A percentile compares a stretch with the other conserved stretches of the same genome.
These are phyloP conservation scores for Oryza glumipatula DNA, from an alignment of 176 grass and related monocot species.

Conservation along the genomic window DNA sequence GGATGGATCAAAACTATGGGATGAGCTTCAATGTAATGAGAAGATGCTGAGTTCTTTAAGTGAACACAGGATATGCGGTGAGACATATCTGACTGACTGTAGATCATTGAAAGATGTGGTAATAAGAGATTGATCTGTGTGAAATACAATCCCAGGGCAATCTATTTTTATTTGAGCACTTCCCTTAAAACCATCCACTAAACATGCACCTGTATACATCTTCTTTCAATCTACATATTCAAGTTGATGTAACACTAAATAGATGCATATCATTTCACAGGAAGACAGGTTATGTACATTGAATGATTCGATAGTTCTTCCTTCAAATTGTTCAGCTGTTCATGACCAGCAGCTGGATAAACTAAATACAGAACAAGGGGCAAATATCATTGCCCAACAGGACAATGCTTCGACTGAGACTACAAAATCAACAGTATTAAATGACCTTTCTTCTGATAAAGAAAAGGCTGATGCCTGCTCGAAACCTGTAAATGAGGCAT, in stretches of 20 bases:
- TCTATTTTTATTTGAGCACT: background rate
- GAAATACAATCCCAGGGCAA: background rate
- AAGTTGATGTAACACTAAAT: constrained; percentile 35
- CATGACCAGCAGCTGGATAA: constrained; percentile 35
- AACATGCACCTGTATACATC: background rate
- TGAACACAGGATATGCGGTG: background rate
- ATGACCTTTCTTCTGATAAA: constrained; percentile 62
- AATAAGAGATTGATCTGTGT: background rate
- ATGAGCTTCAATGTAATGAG: background rate
- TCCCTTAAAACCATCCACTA: background rate
- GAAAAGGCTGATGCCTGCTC: constrained; percentile 70
- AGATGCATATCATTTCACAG: constrained; percentile 55
- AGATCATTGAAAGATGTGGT: background rate
- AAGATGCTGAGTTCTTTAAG: background rate
- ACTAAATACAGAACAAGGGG: constrained; percentile 37
- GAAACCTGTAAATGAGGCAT: constrained; percentile 48
- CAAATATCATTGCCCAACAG: constrained; percentile 39
- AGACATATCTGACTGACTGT: background rate
- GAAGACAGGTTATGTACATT: constrained; percentile 48
- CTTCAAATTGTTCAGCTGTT: constrained; percentile 34
- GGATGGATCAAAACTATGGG: constrained; percentile 1
- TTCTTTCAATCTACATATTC: constrained; percentile 29
- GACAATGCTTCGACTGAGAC: constrained; percentile 62
- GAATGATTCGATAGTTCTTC: constrained; percentile 52
- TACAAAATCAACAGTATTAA: constrained; percentile 63